phyloP scores from a whole-genome alignment of 2,329 filamentous ascomycete species.

The Penicillium decumbens region DNA sequence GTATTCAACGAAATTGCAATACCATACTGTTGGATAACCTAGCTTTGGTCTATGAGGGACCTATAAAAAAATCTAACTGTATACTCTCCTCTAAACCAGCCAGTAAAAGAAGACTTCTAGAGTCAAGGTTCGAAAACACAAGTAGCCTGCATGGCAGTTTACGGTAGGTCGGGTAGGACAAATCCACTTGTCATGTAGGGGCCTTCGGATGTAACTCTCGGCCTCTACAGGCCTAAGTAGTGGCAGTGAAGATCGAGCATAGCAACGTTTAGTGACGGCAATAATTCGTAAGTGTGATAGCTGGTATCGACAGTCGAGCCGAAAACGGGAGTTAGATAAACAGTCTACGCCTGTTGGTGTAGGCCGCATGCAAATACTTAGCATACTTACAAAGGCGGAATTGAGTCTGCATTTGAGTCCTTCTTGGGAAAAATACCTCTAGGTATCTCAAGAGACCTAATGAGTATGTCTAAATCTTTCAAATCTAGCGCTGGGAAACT shows the following conservation, averaged over 20 bases:
- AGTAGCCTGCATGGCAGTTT: neutral
- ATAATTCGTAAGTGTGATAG: neutral
- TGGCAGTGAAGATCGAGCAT: neutral
- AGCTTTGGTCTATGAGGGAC: neutral
- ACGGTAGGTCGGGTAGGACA: constrained; percentile 8
- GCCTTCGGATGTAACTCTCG: constrained; percentile 15
- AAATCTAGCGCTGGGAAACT: constrained; percentile 11
- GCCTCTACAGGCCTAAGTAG: constrained; percentile 2
- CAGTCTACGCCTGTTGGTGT: neutral
- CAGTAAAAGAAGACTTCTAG: neutral
- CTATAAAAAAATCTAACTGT: neutral
- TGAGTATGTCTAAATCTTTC: constrained; percentile 2
- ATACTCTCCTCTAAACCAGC: neutral
- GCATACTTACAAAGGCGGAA: neutral
- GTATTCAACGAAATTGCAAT: constrained; percentile 2
- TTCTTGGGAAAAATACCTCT: neutral
- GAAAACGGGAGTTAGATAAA: neutral
- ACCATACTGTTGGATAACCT: constrained; percentile 6
- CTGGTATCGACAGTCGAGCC: neutral
- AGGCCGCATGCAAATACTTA: neutral
- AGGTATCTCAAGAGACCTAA: neutral
- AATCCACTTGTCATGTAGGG: constrained; percentile 10
- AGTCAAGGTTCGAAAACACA: neutral
- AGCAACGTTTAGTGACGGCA: neutral
- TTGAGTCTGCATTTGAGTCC: neutral